These are phyloP conservation scores for Cryptococcus hybrid DNA, from an alignment of 1,284 basidiomycete genomes.

Conservation along the genomic window DNA sequence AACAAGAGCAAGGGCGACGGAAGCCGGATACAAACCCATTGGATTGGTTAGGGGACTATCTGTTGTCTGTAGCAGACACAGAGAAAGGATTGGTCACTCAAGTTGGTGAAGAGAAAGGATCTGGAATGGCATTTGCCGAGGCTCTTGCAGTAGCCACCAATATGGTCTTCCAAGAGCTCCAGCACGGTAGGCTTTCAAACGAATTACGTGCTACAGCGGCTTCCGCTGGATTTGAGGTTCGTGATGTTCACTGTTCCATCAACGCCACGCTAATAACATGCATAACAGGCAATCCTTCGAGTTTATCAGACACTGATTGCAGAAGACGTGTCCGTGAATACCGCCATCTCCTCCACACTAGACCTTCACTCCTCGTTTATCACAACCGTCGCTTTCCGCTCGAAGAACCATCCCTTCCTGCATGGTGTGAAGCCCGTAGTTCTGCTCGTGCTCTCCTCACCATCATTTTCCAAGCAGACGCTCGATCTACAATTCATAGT, in stretches of 20 bases:
- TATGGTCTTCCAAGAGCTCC: conserved; percentile 71
- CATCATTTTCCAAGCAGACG: conserved; percentile 47
- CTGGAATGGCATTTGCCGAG: conserved; percentile 59
- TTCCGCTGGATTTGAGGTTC: conserved; percentile 61
- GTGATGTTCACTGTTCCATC: conserved; percentile 30
- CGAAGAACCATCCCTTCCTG: conserved; percentile 41
- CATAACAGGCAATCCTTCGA: conserved; percentile 33
- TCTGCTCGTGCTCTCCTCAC: conserved; percentile 45
- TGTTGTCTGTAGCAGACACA: conserved; percentile 36
- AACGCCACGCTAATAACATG: background rate
- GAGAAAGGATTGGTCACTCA: conserved; percentile 41
- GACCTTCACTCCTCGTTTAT: conserved; percentile 53
- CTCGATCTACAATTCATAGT: conserved; percentile 30
- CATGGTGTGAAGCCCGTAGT: conserved; percentile 33
- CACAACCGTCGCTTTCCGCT: conserved; percentile 60
- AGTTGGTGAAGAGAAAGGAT: background rate
- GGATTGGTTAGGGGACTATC: conserved; percentile 36
- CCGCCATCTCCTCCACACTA: conserved; percentile 31
- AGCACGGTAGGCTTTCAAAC: conserved; percentile 65
- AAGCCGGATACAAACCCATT: conserved; percentile 13
- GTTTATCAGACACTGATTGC: conserved; percentile 7
- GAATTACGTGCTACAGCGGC: conserved; percentile 61
- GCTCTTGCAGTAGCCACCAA: conserved; percentile 67
- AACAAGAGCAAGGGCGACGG: conserved; percentile 24
- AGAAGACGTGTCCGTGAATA: conserved; percentile 3